Conservation (phyloP, 805 yeast species). For the Metschnikowia orientalis region DNA sequence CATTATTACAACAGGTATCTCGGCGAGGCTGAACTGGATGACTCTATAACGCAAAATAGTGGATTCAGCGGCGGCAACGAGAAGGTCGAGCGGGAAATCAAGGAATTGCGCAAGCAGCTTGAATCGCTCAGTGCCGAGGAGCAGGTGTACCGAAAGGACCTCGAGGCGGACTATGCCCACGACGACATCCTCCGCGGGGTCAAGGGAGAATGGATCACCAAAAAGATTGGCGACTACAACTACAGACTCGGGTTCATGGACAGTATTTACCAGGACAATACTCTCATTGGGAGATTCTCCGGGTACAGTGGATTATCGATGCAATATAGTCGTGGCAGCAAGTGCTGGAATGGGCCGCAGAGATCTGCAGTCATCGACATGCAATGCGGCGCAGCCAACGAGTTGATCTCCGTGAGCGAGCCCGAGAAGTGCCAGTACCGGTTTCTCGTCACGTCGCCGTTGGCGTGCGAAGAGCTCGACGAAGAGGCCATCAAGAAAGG, state of each 20-base stretch:
- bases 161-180: conserved; percentile 48
- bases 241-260: conserved; percentile 61
- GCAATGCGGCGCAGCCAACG: conserved; percentile 59
- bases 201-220: conserved; percentile 43
- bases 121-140: conserved; percentile 15
- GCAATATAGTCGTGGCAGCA: conserved; percentile 59
- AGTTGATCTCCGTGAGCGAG: conserved; percentile 68
- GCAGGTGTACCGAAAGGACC: conserved; percentile 18
- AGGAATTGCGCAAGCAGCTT: conserved; percentile 16
- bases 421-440: conserved; percentile 83
- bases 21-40: not conserved
- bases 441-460: conserved; percentile 45
- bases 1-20: conserved; percentile 17
- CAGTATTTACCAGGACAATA: conserved; percentile 46
- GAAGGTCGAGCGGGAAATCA: conserved; percentile 10
- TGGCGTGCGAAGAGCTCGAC: conserved; percentile 34
- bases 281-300: conserved; percentile 20
- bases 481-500: conserved; percentile 12
- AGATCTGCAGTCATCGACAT: conserved; percentile 65
- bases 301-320: conserved; percentile 26
- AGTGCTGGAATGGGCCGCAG: conserved; percentile 93
- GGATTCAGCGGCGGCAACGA: not conserved
- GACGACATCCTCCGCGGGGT: conserved; percentile 61
- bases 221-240: conserved; percentile 62
- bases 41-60: too few species aligned